Evolutionary conservation across 495 filamentous ascomycete genomes (phyloP), one percentile per base, ranked within the genome.

Genomic region (Penicillium soppii): DNA sequence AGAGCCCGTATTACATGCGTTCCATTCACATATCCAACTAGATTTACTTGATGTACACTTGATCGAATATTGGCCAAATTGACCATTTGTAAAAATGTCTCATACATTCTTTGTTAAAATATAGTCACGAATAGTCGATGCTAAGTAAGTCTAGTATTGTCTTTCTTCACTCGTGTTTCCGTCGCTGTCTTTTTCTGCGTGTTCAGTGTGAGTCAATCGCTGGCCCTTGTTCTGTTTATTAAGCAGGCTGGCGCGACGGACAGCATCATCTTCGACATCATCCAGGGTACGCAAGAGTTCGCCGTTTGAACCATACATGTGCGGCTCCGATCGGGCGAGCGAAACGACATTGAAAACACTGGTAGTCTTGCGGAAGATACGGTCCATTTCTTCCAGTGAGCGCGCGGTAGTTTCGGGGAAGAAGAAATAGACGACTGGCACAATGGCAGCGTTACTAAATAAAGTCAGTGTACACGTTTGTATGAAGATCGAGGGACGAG

Each of bases 311-410:
- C 84, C 86, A 63, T 88, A 91, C 52, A 87, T 79, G 21, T 76
- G 75, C 7, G 87, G 87, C 64, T 86, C 80, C 1, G 77, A 67
- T 9, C 66, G 54, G 7, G 87, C 86, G 20, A 82, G 68, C 35
- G 69, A 57, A 3, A 91, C 86, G 20, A 89, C 79, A 9, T 73
- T 68, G 55, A 88, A 83, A 15, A 71, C 42, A 26, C 52, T 69
- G 47, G 69, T 73, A 41, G 73, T 75, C 64, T 87, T 88, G 62
- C 75, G 79, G 79, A 91, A 91, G 54, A 91, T 88, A 53, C 69
- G 70, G 67, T 90, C 87, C 80, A 90, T 86, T 61, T 90, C 87
- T 62, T 91, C 87, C 27, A 91, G 72, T 3, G 82, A 85, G 13
- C 87, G 83, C 61, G 79, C 81, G 19, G 84, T 84, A 4, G 87